phyloP scores from a whole-genome alignment of 331 rosid genomes.

The Telfairia occidentalis region DNA sequence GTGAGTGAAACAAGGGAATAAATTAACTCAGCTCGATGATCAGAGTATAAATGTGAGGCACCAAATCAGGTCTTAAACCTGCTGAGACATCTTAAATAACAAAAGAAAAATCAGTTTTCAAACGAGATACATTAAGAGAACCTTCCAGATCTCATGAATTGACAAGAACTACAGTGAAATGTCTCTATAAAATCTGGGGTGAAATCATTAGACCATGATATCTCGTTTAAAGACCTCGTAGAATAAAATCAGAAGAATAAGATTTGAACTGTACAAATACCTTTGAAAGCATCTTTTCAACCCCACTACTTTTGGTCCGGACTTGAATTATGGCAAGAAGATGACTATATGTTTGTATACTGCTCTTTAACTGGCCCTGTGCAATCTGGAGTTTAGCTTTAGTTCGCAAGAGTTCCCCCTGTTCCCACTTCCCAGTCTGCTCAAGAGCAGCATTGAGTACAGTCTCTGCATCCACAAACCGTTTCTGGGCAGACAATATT shows the following conservation, averaged over 20 bases:
- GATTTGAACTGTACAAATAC: slow-evolving; percentile 18
- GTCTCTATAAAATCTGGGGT: neutral
- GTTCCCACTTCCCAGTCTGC: slow-evolving; percentile 85
- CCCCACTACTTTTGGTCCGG: slow-evolving; percentile 40
- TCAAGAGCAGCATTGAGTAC: slow-evolving; percentile 75
- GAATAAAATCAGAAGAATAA: neutral
- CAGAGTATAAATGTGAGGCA: neutral
- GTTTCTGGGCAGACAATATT: slow-evolving; percentile 71
- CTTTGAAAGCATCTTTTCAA: slow-evolving; percentile 46
- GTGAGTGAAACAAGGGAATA: neutral
- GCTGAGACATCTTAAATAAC: neutral
- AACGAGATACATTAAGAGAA: neutral
- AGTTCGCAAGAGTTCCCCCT: slow-evolving; percentile 67
- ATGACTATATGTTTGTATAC: slow-evolving; percentile 56
- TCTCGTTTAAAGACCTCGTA: neutral
- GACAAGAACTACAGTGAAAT: neutral
- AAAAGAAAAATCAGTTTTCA: neutral
- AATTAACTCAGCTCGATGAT: neutral
- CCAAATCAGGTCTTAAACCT: neutral
- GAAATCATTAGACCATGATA: neutral
- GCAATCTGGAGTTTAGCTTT: slow-evolving; percentile 79
- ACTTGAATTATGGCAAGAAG: slow-evolving; percentile 83
- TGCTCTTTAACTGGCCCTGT: slow-evolving; percentile 57
- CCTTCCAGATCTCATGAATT: neutral
- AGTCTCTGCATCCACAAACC: slow-evolving; percentile 60